Base-by-base conservation (phyloP, 345 rosid genomes). In the Euphorbia peplus region DNA sequence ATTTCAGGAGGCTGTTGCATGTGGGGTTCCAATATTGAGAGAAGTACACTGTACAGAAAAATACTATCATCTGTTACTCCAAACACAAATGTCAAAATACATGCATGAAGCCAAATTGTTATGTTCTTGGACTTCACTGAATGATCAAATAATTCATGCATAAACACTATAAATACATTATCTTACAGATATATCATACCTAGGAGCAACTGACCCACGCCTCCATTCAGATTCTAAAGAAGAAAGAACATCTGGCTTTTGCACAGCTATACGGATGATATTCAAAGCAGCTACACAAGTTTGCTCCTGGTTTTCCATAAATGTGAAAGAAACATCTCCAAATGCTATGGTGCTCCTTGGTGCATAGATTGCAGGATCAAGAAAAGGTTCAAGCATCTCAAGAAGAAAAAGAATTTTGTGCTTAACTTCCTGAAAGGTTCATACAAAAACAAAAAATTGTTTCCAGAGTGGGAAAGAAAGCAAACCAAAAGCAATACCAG, bases 331-430 rank as follows among this genome's bases (percentile, higher is more conserved):
- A 37, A 83, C 75, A 66, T 86, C 87, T 25, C 93, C 89, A 73
- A 88, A 85, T 35, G 87, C 75, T 78, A 82, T 83, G 68, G 80
- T 76, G 75, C 85, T 86, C 73, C 76, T 84, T 32, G 79, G 67
- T 55, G 83, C 73, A 65, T 68, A 67, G 62, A 90, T 81, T 58
- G 83, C 90, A 71, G 89, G 89, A 79, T 86, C 93, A 57, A 90
- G 85, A 75, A 86, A 88, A 74, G 89, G 90, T 80, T 88, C 96
- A 70, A 90, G 81, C 90, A 90, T 85, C 83, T 90, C 96, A 70
- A 90, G 70, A 60, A 90, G 90, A 74, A 90, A 90, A 48, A 90
- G 89, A 84, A 90, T 90, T 76, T 73, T 83, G 74, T 83, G 91
- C 83, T 90, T 88, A 59, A 84, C 91, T 76, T 85, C 91, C 96